Evolutionary conservation across 768 basidiomycete genomes (phyloP), one percentile per base, ranked within the genome.

Genomic region (Mycena floridula): DNA sequence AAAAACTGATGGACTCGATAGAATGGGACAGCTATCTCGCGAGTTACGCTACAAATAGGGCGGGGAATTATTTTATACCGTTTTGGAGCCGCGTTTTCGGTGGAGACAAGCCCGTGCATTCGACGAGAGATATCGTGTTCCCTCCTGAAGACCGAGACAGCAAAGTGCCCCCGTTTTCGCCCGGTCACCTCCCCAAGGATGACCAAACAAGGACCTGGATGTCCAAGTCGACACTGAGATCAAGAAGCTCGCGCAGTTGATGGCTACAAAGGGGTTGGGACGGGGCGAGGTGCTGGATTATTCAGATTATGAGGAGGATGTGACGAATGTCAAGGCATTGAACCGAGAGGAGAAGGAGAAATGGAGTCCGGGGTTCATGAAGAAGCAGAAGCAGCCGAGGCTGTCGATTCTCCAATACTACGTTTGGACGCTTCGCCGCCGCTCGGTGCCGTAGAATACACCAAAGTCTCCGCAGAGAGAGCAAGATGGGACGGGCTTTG

Each of bases 1-100:
- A 20, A 23, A 13, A 46, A n/a, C 37, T 37, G 36, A 37, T 43
- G 25, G 23, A 41, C 15, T 22, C 8, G 15, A 7, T 43, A 83
- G 81, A 81, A 66, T 87, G 82, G 82, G 81, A 85, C 50, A 66
- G 61, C 18, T 85, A 81, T 48, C 73, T 87, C 18, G 72, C 79
- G 3, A 69, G 74, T 22, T 85, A 82, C 47, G 63, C 75, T 5
- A 55, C 71, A 18, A 70, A 74, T 43, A 70, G 82, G 24, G 76
- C 81, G 3, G 82, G 82, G 1, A 66, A 59, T 0, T 85, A 83
- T 64, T 55, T 69, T n/a, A 58, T 61, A 0, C 72, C 77, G 1
- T 61, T 76, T 42, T 83, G 80, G 79, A 69, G 74, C 11, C 69
- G 70, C 26, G 43, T 76, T 16, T 72, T 81, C 47, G 40, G 36